Base-by-base conservation (phyloP, 1,284 basidiomycete genomes). In the Boletus semigastroideus region DNA sequence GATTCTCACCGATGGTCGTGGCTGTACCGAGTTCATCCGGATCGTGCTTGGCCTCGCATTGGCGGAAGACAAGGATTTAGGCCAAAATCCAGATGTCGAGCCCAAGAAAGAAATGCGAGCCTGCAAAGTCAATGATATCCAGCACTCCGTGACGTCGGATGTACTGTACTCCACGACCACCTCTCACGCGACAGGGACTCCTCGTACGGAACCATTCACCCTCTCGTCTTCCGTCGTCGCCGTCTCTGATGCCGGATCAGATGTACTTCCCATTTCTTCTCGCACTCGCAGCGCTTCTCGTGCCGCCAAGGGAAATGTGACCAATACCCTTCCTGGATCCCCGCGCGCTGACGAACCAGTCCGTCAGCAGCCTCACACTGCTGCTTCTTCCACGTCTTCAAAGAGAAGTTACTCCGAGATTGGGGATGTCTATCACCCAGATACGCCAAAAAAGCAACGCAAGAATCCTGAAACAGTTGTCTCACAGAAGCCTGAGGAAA, bases 351-450 rank as follows among this genome's bases (percentile, higher is more conserved):
- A 11, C 25, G 5, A 25, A 12, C 10, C 38, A 34, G 3, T 19
- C 20, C 30, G 28, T 8, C 27, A 3, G 10, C 30, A 39, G 20
- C 9, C 14, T 7, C 1, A 19, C 12, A 9, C n/a, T 19, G 1
- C 17, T 2, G 14, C 22, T 1, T 48, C 44, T 16, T 51, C 48
- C 1, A 10, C 30, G 2, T 43, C 41, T 4, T 42, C 30, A 3
- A 54, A 38, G 36, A 42, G 52, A 12, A 9, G 13, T 19, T 22
- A 36, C 36, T 48, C 45, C 6, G 46, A 45, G 19, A 17, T 50
- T 14, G 19, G 28, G 8, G 40, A 45, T 1, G 42, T 19, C 4
- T 6, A 11, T 4, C 14, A 9, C 17, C 25, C 49, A n/a, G 44
- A 28, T 14, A 39, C 12, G 14, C n/a, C 4, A 30, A 16, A 14